Evolutionary conservation across 2,329 filamentous ascomycete species (phyloP), one percentile per base, ranked within the genome.

Genomic region (Allantophomopsis lycopodina): DNA sequence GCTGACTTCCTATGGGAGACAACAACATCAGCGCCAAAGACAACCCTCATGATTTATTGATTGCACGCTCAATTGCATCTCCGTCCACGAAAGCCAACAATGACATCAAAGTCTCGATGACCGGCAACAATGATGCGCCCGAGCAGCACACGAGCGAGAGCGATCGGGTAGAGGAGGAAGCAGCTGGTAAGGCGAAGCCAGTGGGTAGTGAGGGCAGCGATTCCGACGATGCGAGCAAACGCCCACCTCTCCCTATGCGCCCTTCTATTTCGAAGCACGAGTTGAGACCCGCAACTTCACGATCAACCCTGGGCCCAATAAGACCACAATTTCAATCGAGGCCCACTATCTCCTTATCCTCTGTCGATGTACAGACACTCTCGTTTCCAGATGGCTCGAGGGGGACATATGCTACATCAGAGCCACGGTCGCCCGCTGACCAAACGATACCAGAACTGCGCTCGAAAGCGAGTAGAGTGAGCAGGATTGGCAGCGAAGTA

Each of bases 341-440:
- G 43, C 76, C 89, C 36, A 95, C 88, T 3, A 95, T 87, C 1
- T 87, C 87, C 8, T 55, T 96, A 12, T 89, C 86, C 1, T 72
- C 85, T 13, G 71, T 87, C 45, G 87, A 89, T 48, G 79, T 88
- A 40, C 81, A 85, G 49, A 84, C 82, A 0, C 68, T 88, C 37
- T 77, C 78, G 1, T 80, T 83, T 46, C 76, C 76, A 10, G 83
- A 85, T 55, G 76, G 74, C 43, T 73, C 74, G 15, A 68, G 75
- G 43, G 78, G 81, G 31, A 79, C 73, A 2, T 80, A 81, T 50
- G 58, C 64, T 13, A 61, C 61, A 17, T 60, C 68, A 13, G 53
- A 40, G 7, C 48, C 45, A 42, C 48, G 51, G 38, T 42, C 51
- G 8, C 47, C 48, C 23, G 54, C 52, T 11, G 49, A 52, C 36